Evolutionary conservation across 2,329 filamentous ascomycete species (phyloP).

Genomic region (Trichophyton equinum): DNA sequence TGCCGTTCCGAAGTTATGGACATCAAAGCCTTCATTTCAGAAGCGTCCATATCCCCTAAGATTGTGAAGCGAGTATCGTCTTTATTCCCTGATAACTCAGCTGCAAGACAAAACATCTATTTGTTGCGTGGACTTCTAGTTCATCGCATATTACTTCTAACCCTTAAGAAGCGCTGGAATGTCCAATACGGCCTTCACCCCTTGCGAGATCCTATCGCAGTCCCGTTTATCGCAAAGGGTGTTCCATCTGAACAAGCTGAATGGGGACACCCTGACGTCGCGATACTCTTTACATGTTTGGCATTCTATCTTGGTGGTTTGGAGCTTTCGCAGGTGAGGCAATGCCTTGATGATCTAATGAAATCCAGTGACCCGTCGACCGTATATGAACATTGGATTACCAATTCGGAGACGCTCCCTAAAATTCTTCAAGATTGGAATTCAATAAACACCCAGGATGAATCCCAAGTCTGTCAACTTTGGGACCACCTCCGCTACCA

Average conservation of each 20-base stretch:
- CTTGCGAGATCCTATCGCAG: conserved; percentile 37
- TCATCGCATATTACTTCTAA: conserved; percentile 42
- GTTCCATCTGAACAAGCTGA: conserved; percentile 44
- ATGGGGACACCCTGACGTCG: conserved; percentile 50
- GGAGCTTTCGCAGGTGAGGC: conserved; percentile 37
- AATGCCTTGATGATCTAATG: conserved; percentile 37
- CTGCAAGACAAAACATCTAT: conserved; percentile 5
- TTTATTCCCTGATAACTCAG: conserved; percentile 9
- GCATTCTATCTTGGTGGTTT: conserved; percentile 48
- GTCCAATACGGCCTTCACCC: conserved; percentile 51
- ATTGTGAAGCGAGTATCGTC: background rate
- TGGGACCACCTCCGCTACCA: conserved; percentile 43
- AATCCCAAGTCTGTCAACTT: conserved; percentile 31
- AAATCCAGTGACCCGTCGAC: conserved; percentile 40
- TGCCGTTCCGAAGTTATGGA: background rate
- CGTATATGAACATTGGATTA: conserved; percentile 34
- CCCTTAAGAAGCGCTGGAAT: conserved; percentile 49
- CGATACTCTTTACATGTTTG: conserved; percentile 44
- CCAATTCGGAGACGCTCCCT: conserved; percentile 24
- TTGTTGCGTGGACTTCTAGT: conserved; percentile 40
- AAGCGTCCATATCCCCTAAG: background rate
- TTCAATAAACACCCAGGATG: conserved; percentile 49
- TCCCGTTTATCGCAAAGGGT: conserved; percentile 51
- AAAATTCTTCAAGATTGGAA: conserved; percentile 30
- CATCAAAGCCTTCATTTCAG: conserved; percentile 9